A percentile compares a stretch with the other conserved stretches of the same genome.
These are phyloP conservation scores for Blepharisma japonicum DNA, from an alignment of 73 alveolate genomes.

Conservation along the genomic window DNA sequence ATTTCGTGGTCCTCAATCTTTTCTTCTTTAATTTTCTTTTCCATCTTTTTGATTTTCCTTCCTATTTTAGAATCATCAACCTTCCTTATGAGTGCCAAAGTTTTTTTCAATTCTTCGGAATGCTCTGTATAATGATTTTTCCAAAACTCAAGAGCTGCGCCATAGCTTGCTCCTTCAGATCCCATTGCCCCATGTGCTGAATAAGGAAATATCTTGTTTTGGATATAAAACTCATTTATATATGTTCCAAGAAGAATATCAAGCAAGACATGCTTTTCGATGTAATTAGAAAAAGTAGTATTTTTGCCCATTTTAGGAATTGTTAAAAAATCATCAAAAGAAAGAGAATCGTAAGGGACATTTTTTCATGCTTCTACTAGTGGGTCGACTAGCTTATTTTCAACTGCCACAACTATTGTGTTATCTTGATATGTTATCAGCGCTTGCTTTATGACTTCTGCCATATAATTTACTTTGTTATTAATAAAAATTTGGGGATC, in stretches of 20 bases:
- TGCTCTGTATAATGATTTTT: not conserved
- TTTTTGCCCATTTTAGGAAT: constrained; percentile 20
- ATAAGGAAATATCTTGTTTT: constrained; percentile 45
- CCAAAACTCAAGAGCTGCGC: not conserved
- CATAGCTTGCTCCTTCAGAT: not conserved
- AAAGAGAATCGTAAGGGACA: constrained; percentile 30
- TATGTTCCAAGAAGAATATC: constrained; percentile 46
- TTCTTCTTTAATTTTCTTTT: too few relatives aligned
- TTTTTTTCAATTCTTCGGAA: not conserved
- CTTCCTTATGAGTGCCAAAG: too few relatives aligned
- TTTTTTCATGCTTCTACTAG: constrained; percentile 49
- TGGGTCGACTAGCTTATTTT: constrained; percentile 35
- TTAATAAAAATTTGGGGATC: constrained; percentile 32
- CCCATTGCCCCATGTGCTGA: constrained; percentile 35
- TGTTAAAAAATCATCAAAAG: constrained; percentile 34
- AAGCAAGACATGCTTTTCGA: constrained; percentile 52
- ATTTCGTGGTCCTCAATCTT: too few relatives aligned
- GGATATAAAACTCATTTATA: constrained; percentile 32
- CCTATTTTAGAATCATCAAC: too few relatives aligned
- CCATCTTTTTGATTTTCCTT: too few relatives aligned
- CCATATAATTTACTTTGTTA: constrained; percentile 47
- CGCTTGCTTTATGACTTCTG: constrained; percentile 42
- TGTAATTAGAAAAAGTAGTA: constrained; percentile 37
- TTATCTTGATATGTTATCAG: constrained; percentile 19
- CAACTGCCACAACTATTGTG: constrained; percentile 54